Base-by-base conservation (phyloP, 352 stramenopile species). In the Pythium aristosporum region DNA sequence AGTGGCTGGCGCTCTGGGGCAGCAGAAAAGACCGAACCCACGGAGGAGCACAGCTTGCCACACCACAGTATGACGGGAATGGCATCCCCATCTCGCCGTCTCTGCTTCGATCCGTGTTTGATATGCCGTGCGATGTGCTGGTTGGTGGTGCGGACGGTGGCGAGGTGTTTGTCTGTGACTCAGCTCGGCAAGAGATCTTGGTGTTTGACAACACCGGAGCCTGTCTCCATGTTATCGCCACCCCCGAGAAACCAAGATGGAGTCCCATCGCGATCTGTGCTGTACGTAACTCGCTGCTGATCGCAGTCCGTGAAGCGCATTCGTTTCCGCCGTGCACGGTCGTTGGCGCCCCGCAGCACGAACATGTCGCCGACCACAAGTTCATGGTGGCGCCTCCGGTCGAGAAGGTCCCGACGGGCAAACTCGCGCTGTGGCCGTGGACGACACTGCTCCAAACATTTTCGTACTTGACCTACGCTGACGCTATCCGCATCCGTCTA, bases 101-200 rank as follows among this genome's bases (percentile, higher is more conserved):
- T 3, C 18, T 44, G 15, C 20, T 71, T 2, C 48, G 46, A 6
- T 67, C 77, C 2, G 50, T 84, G 2, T 85, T 86, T 37, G 66
- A 79, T 7, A 52, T 32, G 10, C 72, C 72, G 8, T 63, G 44
- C 16, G 72, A 68, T 25, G 44, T 79, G 20, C 20, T 64, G 28
- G 44, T 79, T 6, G 70, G 75, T 25, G 9, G 54, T 10, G 61
- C 71, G 30, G 68, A 66, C 10, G 61, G 72, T 39, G 68, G 68
- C 12, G 77, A 86, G 10, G 50, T 86, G 2, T 61, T 82, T 9
- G 79, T 85, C 18, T 82, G 74, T 52, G 79, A 87, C 46, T 49
- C 63, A 34, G 68, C 50, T 15, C 65, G 54, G 15, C 52, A 65
- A 5, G 51, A 82, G 12, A 51, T 88, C 18, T 15, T 82, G 7